Conservation (phyloP, 306 rosid genomes). For the Delonix regia region DNA sequence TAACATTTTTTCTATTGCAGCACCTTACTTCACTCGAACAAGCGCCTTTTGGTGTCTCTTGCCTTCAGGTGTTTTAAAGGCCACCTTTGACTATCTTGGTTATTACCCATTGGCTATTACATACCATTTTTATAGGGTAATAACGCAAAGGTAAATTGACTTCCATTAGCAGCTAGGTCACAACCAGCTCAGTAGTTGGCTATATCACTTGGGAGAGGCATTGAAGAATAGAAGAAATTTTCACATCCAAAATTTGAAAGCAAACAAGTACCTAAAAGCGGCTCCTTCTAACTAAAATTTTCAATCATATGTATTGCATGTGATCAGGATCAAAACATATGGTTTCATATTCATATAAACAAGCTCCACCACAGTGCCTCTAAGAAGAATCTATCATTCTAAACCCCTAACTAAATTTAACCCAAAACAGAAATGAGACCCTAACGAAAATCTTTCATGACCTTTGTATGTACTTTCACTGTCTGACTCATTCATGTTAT, state of each 20-base stretch:
- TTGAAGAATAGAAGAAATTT: slow-evolving; percentile 9
- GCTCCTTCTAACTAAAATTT: slow-evolving; percentile 9
- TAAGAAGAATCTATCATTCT: background rate
- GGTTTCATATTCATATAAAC: background rate
- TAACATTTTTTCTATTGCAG: too few species aligned
- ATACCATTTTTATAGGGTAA: background rate
- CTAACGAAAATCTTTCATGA: background rate
- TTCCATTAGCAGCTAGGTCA: slow-evolving; percentile 20
- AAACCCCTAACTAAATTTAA: background rate
- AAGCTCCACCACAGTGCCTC: background rate
- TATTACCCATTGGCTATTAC: too few species aligned
- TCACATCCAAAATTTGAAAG: slow-evolving; percentile 18
- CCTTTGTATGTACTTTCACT: background rate
- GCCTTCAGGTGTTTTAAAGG: too few species aligned
- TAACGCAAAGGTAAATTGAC: background rate
- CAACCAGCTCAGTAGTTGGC: background rate
- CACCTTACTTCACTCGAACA: too few species aligned
- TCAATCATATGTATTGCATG: background rate
- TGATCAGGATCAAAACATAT: slow-evolving; percentile 9
- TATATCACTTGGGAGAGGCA: background rate
- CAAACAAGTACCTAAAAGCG: background rate
- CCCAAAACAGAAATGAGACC: background rate
- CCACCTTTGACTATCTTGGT: too few species aligned
- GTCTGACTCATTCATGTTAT: background rate
- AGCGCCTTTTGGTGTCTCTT: too few species aligned